Evolutionary conservation across 2,329 filamentous ascomycete genomes (phyloP).

Genomic region (Purpureocillium lavendulum): DNA sequence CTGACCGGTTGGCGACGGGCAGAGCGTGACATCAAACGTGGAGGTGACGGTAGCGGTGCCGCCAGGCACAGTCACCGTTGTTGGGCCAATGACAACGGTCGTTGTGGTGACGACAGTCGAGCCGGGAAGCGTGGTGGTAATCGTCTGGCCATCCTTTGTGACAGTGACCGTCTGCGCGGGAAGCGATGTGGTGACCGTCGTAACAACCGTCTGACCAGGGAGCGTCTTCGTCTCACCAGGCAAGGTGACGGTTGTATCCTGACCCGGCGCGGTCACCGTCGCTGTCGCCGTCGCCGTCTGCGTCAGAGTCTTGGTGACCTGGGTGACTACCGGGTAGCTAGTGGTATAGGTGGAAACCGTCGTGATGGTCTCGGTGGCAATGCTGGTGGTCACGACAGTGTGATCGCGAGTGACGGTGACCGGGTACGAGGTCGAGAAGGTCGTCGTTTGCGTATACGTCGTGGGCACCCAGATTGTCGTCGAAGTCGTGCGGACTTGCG

Average conservation of each 20-base stretch:
- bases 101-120: conserved; percentile 21
- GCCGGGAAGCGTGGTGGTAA: conserved; percentile 19
- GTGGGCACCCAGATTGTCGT: conserved; percentile 11
- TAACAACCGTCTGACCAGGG: neutral
- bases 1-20: conserved; percentile 33
- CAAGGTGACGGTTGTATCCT: conserved; percentile 12
- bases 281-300: conserved; percentile 5
- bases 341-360: conserved; percentile 7
- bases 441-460: conserved; percentile 7
- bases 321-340: conserved; percentile 9
- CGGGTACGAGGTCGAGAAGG: conserved; percentile 5
- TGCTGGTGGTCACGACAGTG: conserved; percentile 7
- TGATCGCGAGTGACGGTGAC: conserved; percentile 10
- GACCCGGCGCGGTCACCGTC: conserved; percentile 4
- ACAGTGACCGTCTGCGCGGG: conserved; percentile 9
- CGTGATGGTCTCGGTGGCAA: conserved; percentile 6
- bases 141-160: conserved; percentile 13
- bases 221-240: neutral
- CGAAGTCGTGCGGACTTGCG: conserved; percentile 1
- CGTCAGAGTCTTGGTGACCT: conserved; percentile 5
- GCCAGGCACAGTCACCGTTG: conserved; percentile 18
- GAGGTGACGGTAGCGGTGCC: conserved; percentile 18
- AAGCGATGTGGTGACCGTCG: neutral
- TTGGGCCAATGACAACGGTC: conserved; percentile 16
- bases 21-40: conserved; percentile 26